Evolutionary conservation across 768 basidiomycete species (phyloP).

Genomic region (Mycena rosella): DNA sequence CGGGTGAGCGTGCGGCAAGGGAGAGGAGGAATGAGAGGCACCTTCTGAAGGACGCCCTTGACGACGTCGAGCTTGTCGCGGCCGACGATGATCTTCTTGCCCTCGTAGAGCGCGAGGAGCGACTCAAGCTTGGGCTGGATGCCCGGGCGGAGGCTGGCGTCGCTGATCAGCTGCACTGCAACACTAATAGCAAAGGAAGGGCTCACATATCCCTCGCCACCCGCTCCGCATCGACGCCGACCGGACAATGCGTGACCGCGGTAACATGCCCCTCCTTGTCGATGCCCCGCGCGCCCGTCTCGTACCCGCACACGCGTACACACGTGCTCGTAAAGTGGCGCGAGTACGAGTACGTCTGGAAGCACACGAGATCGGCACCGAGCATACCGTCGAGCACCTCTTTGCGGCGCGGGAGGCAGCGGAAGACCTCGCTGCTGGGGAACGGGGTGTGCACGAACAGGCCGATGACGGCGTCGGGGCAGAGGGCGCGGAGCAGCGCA

Average conservation of each 20-base stretch:
- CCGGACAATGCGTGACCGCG: constrained; percentile 90
- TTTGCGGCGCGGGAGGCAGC: constrained; percentile 90
- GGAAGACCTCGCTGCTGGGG: constrained; percentile 96
- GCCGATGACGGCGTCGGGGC: constrained; percentile 81
- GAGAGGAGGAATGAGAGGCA: constrained; percentile 39
- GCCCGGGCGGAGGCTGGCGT: constrained; percentile 73
- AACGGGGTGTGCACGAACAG: constrained; percentile 99
- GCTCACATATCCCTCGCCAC: constrained; percentile 82
- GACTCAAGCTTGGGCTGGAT: constrained; percentile 93
- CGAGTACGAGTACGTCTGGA: constrained; percentile 75
- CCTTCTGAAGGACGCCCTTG: constrained; percentile 98
- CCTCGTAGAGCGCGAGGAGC: constrained; percentile 86
- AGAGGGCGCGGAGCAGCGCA: constrained; percentile 79
- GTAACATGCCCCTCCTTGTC: constrained; percentile 91
- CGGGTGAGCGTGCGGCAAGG: neutral
- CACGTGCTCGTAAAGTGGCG: constrained; percentile 96
- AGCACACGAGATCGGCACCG: constrained; percentile 95
- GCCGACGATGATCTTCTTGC: constrained; percentile 98
- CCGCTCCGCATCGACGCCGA: constrained; percentile 94
- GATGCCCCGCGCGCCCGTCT: constrained; percentile 77
- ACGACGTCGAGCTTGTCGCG: constrained; percentile 99
- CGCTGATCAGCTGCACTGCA: constrained; percentile 4
- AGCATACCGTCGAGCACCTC: constrained; percentile 99
- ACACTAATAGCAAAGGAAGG: constrained; percentile 39
- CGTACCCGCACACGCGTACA: constrained; percentile 96